Conservation (phyloP, 177 flowering plant species). For the Telopea speciosissima region DNA sequence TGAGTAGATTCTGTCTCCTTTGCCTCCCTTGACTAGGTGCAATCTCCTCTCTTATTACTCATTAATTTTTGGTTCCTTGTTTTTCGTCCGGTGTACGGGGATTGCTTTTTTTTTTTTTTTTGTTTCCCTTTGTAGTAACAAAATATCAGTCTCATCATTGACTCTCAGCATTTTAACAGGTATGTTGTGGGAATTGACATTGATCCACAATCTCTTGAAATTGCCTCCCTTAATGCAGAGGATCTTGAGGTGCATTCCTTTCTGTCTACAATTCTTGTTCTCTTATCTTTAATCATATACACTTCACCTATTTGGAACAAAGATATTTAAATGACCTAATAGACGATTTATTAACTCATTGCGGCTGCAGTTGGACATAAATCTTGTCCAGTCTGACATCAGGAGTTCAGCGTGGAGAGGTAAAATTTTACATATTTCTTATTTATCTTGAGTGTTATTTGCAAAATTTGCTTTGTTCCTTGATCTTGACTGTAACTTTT, state of each 20-base stretch:
- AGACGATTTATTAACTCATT: slow-evolving; percentile 14
- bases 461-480: neutral
- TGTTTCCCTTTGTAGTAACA: neutral
- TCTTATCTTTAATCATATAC: neutral
- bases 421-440: slow-evolving; percentile 16
- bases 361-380: slow-evolving; percentile 61
- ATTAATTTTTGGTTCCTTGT: neutral
- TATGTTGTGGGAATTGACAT: slow-evolving; percentile 75
- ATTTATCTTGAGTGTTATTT: neutral
- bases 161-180: slow-evolving; percentile 28
- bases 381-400: slow-evolving; percentile 69
- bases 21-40: neutral
- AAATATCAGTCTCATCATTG: neutral
- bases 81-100: neutral
- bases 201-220: slow-evolving; percentile 70
- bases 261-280: neutral
- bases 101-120: neutral
- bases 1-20: slow-evolving; percentile 25
- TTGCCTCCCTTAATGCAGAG: slow-evolving; percentile 68
- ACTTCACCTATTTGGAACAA: neutral
- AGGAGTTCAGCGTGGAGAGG: slow-evolving; percentile 62
- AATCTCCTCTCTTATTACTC: neutral
- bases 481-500: neutral
- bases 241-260: slow-evolving; percentile 63
- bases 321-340: slow-evolving; percentile 7